These are phyloP conservation scores for Phycomyces blakesleeanus DNA, from an alignment of 192 early-diverging fungal genomes.

Conservation along the genomic window DNA sequence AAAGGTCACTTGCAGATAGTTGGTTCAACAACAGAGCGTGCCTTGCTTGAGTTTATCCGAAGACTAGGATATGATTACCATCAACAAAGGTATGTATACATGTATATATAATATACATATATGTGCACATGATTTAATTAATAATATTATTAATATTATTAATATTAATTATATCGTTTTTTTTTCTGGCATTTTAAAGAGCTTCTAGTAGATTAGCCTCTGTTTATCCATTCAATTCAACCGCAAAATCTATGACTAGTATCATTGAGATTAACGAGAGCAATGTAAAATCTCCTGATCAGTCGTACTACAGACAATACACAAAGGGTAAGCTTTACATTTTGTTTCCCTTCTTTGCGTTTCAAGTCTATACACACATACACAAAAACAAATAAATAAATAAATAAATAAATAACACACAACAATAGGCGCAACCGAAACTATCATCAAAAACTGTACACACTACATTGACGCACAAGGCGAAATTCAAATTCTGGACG, in stretches of 20 bases:
- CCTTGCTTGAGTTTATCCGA: conserved; percentile 66
- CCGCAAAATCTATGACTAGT: conserved; percentile 87
- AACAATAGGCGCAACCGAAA: conserved; percentile 63
- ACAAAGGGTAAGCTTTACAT: conserved; percentile 50
- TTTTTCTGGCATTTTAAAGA: no score
- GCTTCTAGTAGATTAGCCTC: conserved; percentile 49
- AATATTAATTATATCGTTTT: no score
- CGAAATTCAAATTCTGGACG: conserved; percentile 40
- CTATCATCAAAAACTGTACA: conserved; percentile 62
- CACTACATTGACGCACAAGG: conserved; percentile 57
- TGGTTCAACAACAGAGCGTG: conserved; percentile 81
- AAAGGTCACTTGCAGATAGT: conserved; percentile 56
- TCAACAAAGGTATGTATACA: conserved; percentile 53
- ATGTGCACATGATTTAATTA: no score
- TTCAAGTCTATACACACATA: background rate
- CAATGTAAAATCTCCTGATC: conserved; percentile 11
- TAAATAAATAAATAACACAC: no score
- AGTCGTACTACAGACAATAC: conserved; percentile 51
- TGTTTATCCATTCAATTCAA: conserved; percentile 85
- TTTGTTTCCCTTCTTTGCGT: background rate
- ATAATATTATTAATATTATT: no score
- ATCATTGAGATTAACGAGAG: conserved; percentile 43
- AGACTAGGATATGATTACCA: conserved; percentile 61
- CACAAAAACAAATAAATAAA: background rate
- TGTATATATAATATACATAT: no score